Evolutionary conservation across 2,329 filamentous ascomycete genomes (phyloP).

Genomic region (Stromatinia cepivora): DNA sequence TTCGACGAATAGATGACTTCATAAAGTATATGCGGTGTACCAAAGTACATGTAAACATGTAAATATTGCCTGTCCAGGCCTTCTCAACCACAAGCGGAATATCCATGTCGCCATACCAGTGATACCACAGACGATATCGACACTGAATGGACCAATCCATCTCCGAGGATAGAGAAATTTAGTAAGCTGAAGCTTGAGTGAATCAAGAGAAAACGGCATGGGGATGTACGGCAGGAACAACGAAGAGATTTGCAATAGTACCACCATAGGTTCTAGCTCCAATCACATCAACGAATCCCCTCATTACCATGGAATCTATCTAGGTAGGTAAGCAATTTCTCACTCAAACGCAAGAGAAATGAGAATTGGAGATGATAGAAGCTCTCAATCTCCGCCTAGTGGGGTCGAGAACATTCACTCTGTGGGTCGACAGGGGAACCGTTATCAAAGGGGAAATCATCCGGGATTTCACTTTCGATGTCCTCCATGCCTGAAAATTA

Average conservation of each 20-base stretch:
- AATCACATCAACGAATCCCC: background rate
- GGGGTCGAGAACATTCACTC: slow-evolving; percentile 15
- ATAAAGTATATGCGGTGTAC: background rate
- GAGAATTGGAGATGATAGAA: slow-evolving; percentile 4
- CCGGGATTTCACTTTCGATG: background rate
- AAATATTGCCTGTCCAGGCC: background rate
- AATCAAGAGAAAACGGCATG: background rate
- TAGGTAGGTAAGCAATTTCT: background rate
- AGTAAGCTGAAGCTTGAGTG: background rate
- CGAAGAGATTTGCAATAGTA: background rate
- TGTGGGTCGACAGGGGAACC: slow-evolving; percentile 7
- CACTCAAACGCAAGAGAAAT: background rate
- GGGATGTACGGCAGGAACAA: background rate
- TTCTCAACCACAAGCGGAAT: background rate
- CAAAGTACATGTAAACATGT: background rate
- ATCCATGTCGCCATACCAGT: background rate
- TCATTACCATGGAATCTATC: background rate
- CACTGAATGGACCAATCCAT: background rate
- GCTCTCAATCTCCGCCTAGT: slow-evolving; percentile 16
- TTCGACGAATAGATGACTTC: background rate
- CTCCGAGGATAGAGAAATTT: background rate
- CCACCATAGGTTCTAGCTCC: background rate
- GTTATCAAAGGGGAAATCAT: slow-evolving; percentile 18
- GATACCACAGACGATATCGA: background rate
- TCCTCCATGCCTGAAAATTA: background rate